Base-by-base conservation (phyloP, 306 rosid genomes). In the Begonia fuchsioides region DNA sequence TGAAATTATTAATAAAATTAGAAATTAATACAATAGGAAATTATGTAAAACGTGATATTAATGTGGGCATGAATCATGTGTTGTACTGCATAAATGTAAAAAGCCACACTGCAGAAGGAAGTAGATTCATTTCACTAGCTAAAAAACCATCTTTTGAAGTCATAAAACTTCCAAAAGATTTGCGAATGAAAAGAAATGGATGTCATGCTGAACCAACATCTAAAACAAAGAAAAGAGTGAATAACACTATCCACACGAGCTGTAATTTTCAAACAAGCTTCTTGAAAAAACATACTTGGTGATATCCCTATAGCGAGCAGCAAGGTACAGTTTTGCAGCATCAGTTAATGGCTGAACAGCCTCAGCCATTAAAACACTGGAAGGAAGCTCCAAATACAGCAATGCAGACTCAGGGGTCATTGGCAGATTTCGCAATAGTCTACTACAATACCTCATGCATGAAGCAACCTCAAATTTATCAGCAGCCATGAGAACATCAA, bases 401-500 rank as follows among this genome's bases (percentile, higher is more conserved):
- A 90, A 70, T 14, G 98, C 98, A 63, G 94, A 85, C 43, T 79
- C 90, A 4, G 98, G 92, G 44, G 98, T 79, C 98, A 90, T 90
- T 41, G 85, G 47, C 54, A 71, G 57, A 60, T 68, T 75, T 44
- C 94, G 83, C 77, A 90, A 57, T 47, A 76, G 61, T 49, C 77
- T 63, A 57, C 94, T 84, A 57, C 97, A 90, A 52, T 74, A 49
- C 66, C 94, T 79, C 98, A 90, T 90, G 77, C 98, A 90, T 16
- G 98, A 90, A 50, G 95, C 83, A 55, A 90, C 98, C 69, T 90
- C 87, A 67, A 81, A 90, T 71, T 84, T 90, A 61, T 90, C 98
- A 16, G 98, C 98, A 54, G 95, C 95, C 98, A 90, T 81, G 61
- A 90, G 76, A 43, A 90, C 94, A 51, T 90, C 94, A 60, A 90